Base-by-base conservation (phyloP, 345 rosid genomes). In the Garcia nutans region DNA sequence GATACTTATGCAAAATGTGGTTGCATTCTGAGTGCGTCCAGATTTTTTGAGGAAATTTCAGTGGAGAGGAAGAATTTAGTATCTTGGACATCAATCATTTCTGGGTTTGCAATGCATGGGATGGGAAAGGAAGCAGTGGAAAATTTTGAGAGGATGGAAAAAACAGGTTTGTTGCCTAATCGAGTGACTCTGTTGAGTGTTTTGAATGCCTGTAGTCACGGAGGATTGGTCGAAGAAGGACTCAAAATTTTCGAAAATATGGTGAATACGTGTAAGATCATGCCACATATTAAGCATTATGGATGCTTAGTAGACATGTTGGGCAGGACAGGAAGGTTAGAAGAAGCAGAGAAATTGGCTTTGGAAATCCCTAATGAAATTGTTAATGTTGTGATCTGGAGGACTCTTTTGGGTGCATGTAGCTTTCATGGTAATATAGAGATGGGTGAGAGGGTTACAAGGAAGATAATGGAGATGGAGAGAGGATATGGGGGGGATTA, bases 141-240 rank as follows among this genome's bases (percentile, higher is more conserved):
- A 59, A 26, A 66, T 72, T 92, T 90, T 79, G 81, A 81, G 49
- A 86, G 80, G 77, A 91, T 94, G 93, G 89, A 86, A 83, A 86
- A 70, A 71, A 58, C 63, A 37, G 91, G 92, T 24, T 61, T 88
- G 79, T 88, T 69, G 19, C 92, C 97, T 0, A 94, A 92, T 50
- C 79, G 86, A 79, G 93, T 90, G 57, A 91, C 97, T 3, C 89
- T 89, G 81, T 70, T 94, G 81, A 89, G 97, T 78, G 87, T 91
- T 67, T 77, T 94, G 75, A 91, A 81, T 84, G 97, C 93, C 60
- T 92, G 95, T 70, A 94, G 97, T 74, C 98, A 94, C 78, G 97
- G 92, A 81, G 97, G 92, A 44, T 80, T 89, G 79, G 89, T 89
- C 7, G 93, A 92, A 62, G 87, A 87, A 42, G 95, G 97, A 71